A percentile compares a stretch with the other conserved stretches of the same genome.
Evolutionary conservation across 441 rosid genomes (phyloP).

Genomic region (Mallotus japonicus): DNA sequence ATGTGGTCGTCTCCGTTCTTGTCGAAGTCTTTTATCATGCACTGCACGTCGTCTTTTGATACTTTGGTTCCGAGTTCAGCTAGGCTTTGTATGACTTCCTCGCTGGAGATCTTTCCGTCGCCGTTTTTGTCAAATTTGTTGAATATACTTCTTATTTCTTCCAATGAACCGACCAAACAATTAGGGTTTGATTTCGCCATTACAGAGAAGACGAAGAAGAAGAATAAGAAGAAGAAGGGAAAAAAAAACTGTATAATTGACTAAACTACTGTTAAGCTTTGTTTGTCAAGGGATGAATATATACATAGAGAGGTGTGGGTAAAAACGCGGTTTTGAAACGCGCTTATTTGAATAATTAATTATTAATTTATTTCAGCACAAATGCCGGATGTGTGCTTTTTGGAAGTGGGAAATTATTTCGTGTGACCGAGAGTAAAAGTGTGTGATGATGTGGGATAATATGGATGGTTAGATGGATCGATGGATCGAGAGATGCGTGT

Average conservation of each 20-base stretch:
- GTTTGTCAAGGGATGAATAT: background rate
- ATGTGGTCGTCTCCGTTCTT: constrained; percentile 77
- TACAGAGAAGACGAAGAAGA: background rate
- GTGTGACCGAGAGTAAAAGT: too few relatives aligned
- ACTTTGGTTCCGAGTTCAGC: constrained; percentile 52
- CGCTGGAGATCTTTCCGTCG: constrained; percentile 73
- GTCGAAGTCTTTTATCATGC: constrained; percentile 71
- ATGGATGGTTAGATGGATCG: too few relatives aligned
- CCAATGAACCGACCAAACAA: constrained; percentile 38
- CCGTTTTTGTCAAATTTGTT: constrained; percentile 77
- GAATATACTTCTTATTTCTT: constrained; percentile 53
- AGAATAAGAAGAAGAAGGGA: too few relatives aligned
- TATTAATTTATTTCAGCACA: too few relatives aligned
- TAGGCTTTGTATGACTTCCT: constrained; percentile 58
- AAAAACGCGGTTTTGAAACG: too few relatives aligned
- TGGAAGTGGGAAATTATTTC: too few relatives aligned
- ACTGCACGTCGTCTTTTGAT: constrained; percentile 46
- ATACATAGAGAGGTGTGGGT: background rate
- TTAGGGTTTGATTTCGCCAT: constrained; percentile 26
- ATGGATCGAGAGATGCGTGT: too few relatives aligned
- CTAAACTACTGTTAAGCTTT: background rate
- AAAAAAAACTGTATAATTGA: too few relatives aligned
- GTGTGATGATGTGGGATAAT: too few relatives aligned
- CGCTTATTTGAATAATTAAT: too few relatives aligned
- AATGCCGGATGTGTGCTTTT: too few relatives aligned